Evolutionary conservation across 345 rosid species (phyloP).

Genomic region (Boechera divaricarpa): DNA sequence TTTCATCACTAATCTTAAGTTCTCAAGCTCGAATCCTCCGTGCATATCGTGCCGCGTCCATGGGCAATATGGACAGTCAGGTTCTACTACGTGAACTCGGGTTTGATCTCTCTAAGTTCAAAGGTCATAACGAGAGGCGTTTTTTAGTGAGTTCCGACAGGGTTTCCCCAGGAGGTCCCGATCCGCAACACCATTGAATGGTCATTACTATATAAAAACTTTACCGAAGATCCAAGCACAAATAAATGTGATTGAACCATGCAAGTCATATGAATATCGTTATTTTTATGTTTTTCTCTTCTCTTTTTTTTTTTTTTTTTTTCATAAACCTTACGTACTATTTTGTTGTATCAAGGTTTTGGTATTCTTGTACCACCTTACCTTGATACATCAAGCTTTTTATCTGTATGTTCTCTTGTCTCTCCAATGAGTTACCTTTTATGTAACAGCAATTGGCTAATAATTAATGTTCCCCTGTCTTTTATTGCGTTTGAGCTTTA

Average conservation of each 20-base stretch:
- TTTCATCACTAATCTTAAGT: slow-evolving; percentile 14
- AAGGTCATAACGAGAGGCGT: slow-evolving; percentile 33
- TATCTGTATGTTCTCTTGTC: slow-evolving; percentile 21
- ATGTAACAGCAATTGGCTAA: slow-evolving; percentile 33
- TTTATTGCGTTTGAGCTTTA: slow-evolving; percentile 16
- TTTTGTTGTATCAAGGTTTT: slow-evolving; percentile 35
- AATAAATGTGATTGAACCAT: slow-evolving; percentile 38
- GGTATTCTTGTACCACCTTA: slow-evolving; percentile 27
- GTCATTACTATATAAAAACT: neutral
- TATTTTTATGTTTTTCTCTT: slow-evolving; percentile 19
- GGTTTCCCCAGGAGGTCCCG: slow-evolving; percentile 49
- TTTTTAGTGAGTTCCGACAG: slow-evolving; percentile 38
- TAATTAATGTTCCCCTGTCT: slow-evolving; percentile 16
- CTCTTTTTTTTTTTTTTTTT: neutral
- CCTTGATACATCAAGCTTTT: slow-evolving; percentile 23
- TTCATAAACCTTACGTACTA: neutral
- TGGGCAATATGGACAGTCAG: slow-evolving; percentile 19
- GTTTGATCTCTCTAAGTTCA: slow-evolving; percentile 44
- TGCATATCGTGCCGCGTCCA: slow-evolving; percentile 9
- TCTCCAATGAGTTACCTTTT: slow-evolving; percentile 41
- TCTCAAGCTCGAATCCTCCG: slow-evolving; percentile 43
- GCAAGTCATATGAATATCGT: slow-evolving; percentile 32
- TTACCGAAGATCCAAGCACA: slow-evolving; percentile 30
- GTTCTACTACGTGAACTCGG: slow-evolving; percentile 42
- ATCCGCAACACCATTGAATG: slow-evolving; percentile 43